Evolutionary conservation across 495 filamentous ascomycete species (phyloP).

Genomic region (Hyphodiscus hymeniophilus): DNA sequence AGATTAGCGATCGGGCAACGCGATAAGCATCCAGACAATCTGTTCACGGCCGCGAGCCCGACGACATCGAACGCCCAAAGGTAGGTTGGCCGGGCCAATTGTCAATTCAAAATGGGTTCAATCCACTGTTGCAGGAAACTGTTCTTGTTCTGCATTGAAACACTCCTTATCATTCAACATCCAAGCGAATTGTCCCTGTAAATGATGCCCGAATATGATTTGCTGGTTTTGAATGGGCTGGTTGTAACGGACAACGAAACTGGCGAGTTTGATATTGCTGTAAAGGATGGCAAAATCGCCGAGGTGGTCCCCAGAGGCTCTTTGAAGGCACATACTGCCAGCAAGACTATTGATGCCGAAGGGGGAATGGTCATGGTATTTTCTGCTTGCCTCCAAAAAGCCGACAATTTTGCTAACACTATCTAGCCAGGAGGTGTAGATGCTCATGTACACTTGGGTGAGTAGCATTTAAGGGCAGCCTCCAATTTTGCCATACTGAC

Average conservation of each 20-base stretch:
- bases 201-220: constrained; percentile 28
- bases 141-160: no score
- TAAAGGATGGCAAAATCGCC: constrained; percentile 43
- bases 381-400: no score
- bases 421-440: constrained; percentile 32
- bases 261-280: constrained; percentile 40
- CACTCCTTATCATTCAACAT: not conserved
- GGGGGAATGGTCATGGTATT: constrained; percentile 40
- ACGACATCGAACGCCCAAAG: no score
- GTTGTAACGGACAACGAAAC: constrained; percentile 41
- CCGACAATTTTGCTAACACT: no score
- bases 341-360: constrained; percentile 37
- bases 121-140: not conserved
- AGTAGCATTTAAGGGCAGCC: not conserved
- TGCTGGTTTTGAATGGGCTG: constrained; percentile 37
- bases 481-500: not conserved
- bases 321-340: constrained; percentile 21
- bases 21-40: no score
- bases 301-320: constrained; percentile 32
- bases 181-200: not conserved
- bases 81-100: no score
- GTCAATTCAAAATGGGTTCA: not conserved
- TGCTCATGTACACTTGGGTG: constrained; percentile 36
- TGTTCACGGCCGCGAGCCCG: no score
- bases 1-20: no score